Percentiles rank a stretch among this genome's conserved stretches.
phyloP scores from a whole-genome alignment of 2,329 filamentous ascomycete species.

The Ceratocystis variospora region DNA sequence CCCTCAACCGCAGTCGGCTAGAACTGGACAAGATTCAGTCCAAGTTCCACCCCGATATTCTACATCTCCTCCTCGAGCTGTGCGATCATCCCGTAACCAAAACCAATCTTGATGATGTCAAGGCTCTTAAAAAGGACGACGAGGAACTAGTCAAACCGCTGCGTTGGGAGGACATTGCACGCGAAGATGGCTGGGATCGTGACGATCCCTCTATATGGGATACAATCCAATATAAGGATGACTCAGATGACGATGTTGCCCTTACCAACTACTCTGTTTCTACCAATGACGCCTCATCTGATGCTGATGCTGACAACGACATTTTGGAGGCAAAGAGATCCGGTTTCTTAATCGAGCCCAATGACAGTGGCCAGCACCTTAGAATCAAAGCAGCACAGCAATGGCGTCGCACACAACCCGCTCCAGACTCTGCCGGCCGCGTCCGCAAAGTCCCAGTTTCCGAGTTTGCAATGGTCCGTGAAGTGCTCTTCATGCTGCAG shows the following conservation, averaged over 20 bases:
- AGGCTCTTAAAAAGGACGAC: constrained; percentile 30
- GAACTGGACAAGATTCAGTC: constrained; percentile 40
- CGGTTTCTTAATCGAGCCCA: constrained; percentile 27
- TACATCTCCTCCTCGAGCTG: constrained; percentile 66
- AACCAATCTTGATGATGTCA: constrained; percentile 50
- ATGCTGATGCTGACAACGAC: background rate
- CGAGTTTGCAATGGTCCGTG: constrained; percentile 60
- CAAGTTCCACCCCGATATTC: constrained; percentile 63
- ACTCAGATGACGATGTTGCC: constrained; percentile 42
- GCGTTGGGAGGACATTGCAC: constrained; percentile 67
- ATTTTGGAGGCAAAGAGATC: constrained; percentile 20
- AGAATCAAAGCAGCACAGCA: constrained; percentile 26
- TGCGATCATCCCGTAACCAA: constrained; percentile 67
- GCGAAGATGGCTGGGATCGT: constrained; percentile 55
- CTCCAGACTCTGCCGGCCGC: constrained; percentile 25
- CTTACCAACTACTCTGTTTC: constrained; percentile 28
- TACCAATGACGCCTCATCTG: constrained; percentile 25
- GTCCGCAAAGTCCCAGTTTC: constrained; percentile 39
- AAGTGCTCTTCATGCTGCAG: constrained; percentile 72
- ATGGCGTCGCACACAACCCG: constrained; percentile 28
- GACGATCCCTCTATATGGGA: constrained; percentile 56
- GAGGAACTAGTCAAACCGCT: constrained; percentile 36
- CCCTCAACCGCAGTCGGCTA: constrained; percentile 45
- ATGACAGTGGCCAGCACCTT: constrained; percentile 26
- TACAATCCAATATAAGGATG: constrained; percentile 52